phyloP scores from a whole-genome alignment of 1,139 yeast species.

The Candida labiduridarum region DNA sequence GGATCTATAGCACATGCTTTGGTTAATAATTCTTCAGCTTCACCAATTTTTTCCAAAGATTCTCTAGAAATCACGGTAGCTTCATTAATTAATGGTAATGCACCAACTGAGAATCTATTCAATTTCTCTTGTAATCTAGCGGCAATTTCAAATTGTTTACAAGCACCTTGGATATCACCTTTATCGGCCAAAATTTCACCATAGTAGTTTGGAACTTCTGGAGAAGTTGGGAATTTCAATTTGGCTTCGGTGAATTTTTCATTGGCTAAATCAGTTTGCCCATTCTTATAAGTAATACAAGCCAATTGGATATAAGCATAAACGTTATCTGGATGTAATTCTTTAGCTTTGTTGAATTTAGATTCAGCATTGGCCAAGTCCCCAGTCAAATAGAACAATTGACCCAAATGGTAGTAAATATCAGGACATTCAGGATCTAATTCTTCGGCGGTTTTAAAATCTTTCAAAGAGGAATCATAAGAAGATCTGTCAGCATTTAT shows the following conservation, averaged over 20 bases:
- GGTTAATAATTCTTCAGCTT: slow-evolving; percentile 69
- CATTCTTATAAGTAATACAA: slow-evolving; percentile 86
- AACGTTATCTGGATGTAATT: slow-evolving; percentile 73
- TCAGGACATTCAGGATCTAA: slow-evolving; percentile 77
- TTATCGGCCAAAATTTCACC: slow-evolving; percentile 92
- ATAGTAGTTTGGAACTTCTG: slow-evolving; percentile 92
- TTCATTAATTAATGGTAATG: slow-evolving; percentile 87
- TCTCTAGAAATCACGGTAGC: slow-evolving; percentile 73
- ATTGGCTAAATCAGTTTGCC: slow-evolving; percentile 61
- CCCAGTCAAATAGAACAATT: slow-evolving; percentile 79
- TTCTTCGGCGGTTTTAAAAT: slow-evolving; percentile 73
- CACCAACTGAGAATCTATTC: slow-evolving; percentile 70
- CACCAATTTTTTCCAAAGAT: slow-evolving; percentile 53
- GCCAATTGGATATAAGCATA: slow-evolving; percentile 92
- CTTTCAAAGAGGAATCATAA: slow-evolving; percentile 62
- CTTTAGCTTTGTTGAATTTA: slow-evolving; percentile 77
- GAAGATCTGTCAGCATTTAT: slow-evolving; percentile 79
- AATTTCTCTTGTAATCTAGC: slow-evolving; percentile 76
- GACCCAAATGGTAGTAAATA: slow-evolving; percentile 92
- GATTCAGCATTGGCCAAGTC: slow-evolving; percentile 73
- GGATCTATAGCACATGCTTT: slow-evolving; percentile 86
- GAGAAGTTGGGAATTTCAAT: slow-evolving; percentile 77
- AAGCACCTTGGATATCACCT: slow-evolving; percentile 71
- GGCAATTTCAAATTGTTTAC: slow-evolving; percentile 85
- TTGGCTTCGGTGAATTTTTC: slow-evolving; percentile 74